A percentile compares a stretch with the other conserved stretches of the same genome.
Conservation (phyloP, 2,329 filamentous ascomycete species). For the Phialocephala sp. region DNA sequence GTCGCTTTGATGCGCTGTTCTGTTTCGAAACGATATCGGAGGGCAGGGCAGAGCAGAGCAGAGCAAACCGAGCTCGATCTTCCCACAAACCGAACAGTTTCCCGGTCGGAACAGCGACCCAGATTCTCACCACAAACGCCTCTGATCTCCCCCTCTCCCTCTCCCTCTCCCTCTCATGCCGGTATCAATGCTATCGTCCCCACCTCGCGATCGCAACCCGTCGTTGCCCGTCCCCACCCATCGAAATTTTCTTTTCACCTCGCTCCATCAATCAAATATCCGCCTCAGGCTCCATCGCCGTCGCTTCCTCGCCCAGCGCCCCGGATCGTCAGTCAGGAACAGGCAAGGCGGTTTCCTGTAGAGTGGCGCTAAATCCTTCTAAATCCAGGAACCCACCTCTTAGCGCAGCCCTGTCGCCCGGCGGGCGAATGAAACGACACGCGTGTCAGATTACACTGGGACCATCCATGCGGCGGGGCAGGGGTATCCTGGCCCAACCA, state of each 20-base stretch:
- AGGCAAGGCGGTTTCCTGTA: background rate
- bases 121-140: background rate
- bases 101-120: no score
- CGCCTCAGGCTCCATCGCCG: background rate
- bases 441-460: constrained; percentile 2
- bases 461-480: background rate
- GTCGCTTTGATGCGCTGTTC: constrained; percentile 6
- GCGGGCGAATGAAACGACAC: background rate
- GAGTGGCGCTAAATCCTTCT: background rate
- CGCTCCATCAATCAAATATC: background rate
- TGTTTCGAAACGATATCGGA: background rate
- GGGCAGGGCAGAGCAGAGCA: no score
- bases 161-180: background rate
- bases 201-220: background rate
- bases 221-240: background rate
- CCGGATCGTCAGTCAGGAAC: background rate
- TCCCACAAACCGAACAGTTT: background rate
- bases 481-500: background rate
- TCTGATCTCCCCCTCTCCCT: background rate
- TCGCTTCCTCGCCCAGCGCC: background rate
- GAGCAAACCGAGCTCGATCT: background rate
- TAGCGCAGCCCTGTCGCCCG: background rate
- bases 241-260: background rate
- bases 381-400: background rate
- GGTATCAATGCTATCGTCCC: background rate